Evolutionary conservation across 768 basidiomycete species (phyloP).

Genomic region (Dacryopinax primogenitus): DNA sequence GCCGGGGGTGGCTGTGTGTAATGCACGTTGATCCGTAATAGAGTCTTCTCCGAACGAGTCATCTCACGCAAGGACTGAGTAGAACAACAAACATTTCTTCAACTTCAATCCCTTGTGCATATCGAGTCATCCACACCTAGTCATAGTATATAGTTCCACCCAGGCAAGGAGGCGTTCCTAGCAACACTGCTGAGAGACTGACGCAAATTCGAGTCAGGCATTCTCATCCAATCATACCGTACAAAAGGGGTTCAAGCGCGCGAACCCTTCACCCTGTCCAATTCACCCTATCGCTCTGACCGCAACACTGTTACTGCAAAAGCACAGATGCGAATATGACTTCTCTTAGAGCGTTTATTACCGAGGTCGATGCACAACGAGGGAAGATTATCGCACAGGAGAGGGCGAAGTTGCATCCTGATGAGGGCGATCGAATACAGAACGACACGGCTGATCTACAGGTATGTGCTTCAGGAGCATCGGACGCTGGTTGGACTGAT

Average conservation of each 20-base stretch:
- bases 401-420: conserved; percentile 5
- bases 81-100: too few relatives aligned
- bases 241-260: neutral
- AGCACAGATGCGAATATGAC: conserved; percentile 10
- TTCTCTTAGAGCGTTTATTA: neutral
- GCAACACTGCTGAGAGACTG: neutral
- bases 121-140: too few relatives aligned
- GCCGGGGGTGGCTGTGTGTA: neutral
- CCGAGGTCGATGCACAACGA: conserved; percentile 3
- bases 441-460: neutral
- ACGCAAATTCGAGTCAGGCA: conserved; percentile 1
- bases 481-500: neutral
- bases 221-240: neutral
- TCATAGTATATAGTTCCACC: too few relatives aligned
- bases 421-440: neutral
- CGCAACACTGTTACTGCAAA: neutral
- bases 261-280: neutral
- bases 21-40: neutral
- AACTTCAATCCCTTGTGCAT: too few relatives aligned
- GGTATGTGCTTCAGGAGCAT: neutral
- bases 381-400: conserved; percentile 7
- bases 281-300: neutral
- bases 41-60: neutral
- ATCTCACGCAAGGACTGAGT: too few relatives aligned
- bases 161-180: neutral